Evolutionary conservation across 768 basidiomycete genomes (phyloP).

Genomic region (Dendrothele bispora): DNA sequence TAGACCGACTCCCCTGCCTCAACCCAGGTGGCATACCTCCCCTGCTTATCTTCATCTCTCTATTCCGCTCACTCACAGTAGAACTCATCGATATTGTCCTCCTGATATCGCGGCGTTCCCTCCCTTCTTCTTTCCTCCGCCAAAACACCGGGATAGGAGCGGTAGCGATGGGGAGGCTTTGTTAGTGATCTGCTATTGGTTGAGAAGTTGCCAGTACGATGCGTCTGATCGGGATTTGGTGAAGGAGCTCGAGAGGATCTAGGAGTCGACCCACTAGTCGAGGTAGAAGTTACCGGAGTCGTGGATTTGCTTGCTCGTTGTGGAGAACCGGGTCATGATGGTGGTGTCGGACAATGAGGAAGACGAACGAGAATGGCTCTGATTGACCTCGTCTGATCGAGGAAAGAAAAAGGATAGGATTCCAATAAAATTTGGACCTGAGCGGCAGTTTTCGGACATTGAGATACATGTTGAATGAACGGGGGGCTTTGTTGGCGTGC

Average conservation of each 20-base stretch:
- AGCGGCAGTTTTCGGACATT: constrained; percentile 86
- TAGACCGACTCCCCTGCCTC: too few species aligned
- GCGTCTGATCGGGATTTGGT: too few species aligned
- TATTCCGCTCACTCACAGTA: too few species aligned
- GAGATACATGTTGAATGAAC: constrained; percentile 95
- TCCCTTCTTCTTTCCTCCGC: constrained; percentile 81
- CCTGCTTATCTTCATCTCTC: too few species aligned
- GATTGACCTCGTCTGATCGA: constrained; percentile 30
- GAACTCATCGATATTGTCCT: too few species aligned
- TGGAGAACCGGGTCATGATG: constrained; percentile 34
- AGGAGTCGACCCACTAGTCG: constrained; percentile 20
- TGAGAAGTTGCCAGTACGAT: not conserved
- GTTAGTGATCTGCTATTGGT: constrained; percentile 15
- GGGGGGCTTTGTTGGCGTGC: constrained; percentile 88
- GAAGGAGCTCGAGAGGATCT: constrained; percentile 27
- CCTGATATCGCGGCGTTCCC: too few species aligned
- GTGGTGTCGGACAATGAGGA: constrained; percentile 33
- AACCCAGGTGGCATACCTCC: too few species aligned
- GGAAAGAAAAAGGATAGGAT: constrained; percentile 64
- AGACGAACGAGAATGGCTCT: constrained; percentile 22
- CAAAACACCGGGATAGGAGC: constrained; percentile 89
- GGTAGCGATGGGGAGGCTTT: constrained; percentile 51
- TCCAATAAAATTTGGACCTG: constrained; percentile 55
- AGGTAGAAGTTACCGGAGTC: constrained; percentile 15
- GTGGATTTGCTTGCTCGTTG: constrained; percentile 16